Conservation (phyloP, 2,329 filamentous ascomycete species). For the Clonostachys chloroleuca region DNA sequence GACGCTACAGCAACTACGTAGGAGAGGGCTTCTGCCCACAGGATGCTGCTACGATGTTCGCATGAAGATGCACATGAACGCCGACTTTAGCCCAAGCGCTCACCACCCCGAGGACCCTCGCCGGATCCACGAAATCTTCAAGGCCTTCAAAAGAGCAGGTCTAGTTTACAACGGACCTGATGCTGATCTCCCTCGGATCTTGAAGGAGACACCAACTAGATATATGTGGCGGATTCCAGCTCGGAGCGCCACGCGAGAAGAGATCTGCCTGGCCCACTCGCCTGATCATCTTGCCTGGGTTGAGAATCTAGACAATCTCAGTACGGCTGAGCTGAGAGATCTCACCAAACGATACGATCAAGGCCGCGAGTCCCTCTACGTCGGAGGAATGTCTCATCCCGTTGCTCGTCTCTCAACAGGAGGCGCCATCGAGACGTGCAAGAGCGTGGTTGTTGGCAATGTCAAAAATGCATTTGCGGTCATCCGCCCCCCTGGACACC, state of each 20-base stretch:
- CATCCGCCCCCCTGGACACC: constrained; percentile 91
- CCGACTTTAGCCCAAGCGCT: constrained; percentile 66
- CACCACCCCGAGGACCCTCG: constrained; percentile 93
- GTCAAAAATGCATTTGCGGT: constrained; percentile 96
- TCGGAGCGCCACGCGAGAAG: constrained; percentile 70
- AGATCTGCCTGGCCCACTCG: constrained; percentile 78
- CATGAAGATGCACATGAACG: constrained; percentile 94
- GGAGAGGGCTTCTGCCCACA: constrained; percentile 56
- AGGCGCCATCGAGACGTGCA: constrained; percentile 92
- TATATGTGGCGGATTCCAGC: constrained; percentile 76
- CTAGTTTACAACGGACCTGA: constrained; percentile 64
- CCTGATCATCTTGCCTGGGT: constrained; percentile 79
- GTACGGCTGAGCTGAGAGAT: constrained; percentile 61
- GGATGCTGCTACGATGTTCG: constrained; percentile 87
- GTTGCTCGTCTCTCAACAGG: constrained; percentile 83
- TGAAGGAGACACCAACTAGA: constrained; percentile 49
- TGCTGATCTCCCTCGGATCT: constrained; percentile 43
- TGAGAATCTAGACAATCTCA: constrained; percentile 45
- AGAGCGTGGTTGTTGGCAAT: constrained; percentile 76
- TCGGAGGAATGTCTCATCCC: constrained; percentile 75
- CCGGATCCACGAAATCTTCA: constrained; percentile 89
- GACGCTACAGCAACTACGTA: constrained; percentile 28
- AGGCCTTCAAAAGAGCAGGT: constrained; percentile 77
- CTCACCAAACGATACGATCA: constrained; percentile 59
- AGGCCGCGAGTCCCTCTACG: constrained; percentile 73